phyloP scores from a whole-genome alignment of 306 rosid genomes.

The Vigna radiata region DNA sequence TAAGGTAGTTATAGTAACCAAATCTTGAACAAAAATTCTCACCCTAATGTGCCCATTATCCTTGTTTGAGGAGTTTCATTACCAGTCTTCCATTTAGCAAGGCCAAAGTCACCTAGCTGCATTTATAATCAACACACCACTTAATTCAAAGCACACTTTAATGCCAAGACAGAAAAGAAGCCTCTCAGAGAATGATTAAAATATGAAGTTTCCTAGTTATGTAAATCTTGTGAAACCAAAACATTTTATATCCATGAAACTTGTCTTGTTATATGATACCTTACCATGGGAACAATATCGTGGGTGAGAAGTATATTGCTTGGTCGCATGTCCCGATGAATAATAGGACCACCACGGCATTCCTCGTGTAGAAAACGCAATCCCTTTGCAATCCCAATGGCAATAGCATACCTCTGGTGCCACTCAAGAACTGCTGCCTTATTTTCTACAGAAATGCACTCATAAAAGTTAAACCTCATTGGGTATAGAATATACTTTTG shows the following conservation, averaged over 20 bases:
- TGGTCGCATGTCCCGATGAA: constrained; percentile 87
- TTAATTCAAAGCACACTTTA: constrained; percentile 22
- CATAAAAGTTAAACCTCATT: not conserved
- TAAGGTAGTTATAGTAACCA: not conserved
- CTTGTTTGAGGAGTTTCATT: constrained; percentile 66
- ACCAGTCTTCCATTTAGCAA: constrained; percentile 74
- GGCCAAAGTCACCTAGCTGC: constrained; percentile 91
- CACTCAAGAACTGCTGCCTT: constrained; percentile 66
- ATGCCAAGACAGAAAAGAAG: not conserved
- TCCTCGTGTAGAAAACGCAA: constrained; percentile 90
- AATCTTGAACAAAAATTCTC: constrained; percentile 41
- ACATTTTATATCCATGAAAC: not conserved
- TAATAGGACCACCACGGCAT: constrained; percentile 88
- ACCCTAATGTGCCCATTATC: constrained; percentile 90
- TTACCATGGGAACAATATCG: constrained; percentile 87
- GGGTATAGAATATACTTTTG: not conserved
- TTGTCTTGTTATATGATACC: not conserved
- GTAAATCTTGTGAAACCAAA: not conserved
- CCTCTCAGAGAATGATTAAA: not conserved
- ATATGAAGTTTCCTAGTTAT: not conserved
- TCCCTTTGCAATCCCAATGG: constrained; percentile 91
- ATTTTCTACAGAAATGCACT: constrained; percentile 52
- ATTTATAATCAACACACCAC: constrained; percentile 27
- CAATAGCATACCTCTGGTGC: constrained; percentile 79
- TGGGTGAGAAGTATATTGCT: constrained; percentile 91